phyloP scores from a whole-genome alignment of 768 basidiomycete species.

The Auricularia cornea region DNA sequence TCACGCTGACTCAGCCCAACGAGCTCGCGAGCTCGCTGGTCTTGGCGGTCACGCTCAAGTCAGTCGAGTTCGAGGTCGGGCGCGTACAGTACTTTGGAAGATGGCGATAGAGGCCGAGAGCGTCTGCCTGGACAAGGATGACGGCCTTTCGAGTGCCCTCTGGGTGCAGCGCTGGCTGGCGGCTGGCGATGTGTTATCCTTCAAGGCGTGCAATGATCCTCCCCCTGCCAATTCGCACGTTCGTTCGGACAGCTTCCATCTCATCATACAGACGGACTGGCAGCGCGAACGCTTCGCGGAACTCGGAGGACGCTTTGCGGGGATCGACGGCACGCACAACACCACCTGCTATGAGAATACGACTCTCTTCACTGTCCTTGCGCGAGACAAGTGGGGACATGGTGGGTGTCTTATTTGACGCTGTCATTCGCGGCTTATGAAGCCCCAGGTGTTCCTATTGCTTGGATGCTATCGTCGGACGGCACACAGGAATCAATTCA shows the following conservation, averaged over 20 bases:
- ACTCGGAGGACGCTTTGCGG: conserved; percentile 4
- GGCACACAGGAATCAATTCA: neutral
- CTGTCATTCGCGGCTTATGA: too few species aligned
- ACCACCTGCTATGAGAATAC: conserved; percentile 8
- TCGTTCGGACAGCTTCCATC: conserved; percentile 4
- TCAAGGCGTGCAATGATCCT: conserved; percentile 8
- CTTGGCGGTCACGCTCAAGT: too few species aligned
- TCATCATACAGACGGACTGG: conserved; percentile 10
- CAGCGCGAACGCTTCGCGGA: conserved; percentile 7
- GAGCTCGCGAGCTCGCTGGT: too few species aligned
- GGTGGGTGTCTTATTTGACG: neutral
- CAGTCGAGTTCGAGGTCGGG: too few species aligned
- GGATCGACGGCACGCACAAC: conserved; percentile 12
- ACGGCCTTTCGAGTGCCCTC: conserved; percentile 2
- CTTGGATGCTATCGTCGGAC: neutral
- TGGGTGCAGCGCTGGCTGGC: conserved; percentile 6
- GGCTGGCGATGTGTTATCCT: conserved; percentile 1
- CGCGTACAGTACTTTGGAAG: too few species aligned
- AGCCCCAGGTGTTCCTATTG: neutral
- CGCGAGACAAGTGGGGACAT: neutral
- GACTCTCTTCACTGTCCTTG: neutral
- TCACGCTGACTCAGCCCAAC: too few species aligned
- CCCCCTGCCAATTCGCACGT: conserved; percentile 4
- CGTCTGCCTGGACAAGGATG: conserved; percentile 5
- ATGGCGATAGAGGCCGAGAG: conserved; percentile 10